phyloP scores from a whole-genome alignment of 176 grass and related monocot species.

The Rhynchospora tenuis region DNA sequence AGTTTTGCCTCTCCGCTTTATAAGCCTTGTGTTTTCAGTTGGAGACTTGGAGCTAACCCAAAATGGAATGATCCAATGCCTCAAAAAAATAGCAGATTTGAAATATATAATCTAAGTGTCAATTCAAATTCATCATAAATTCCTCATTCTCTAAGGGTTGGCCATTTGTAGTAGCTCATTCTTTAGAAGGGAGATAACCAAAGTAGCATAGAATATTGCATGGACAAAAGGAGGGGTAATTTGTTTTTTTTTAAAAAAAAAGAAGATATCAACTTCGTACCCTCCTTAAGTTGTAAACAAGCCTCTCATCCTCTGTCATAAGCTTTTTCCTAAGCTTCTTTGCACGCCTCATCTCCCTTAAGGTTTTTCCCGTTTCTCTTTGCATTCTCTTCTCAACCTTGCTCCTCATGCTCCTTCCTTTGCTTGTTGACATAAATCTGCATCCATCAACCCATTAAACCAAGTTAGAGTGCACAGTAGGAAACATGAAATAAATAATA shows the following conservation, averaged over 20 bases:
- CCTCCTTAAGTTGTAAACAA: constrained; percentile 79
- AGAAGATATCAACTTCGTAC: constrained; percentile 11
- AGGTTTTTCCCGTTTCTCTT: constrained; percentile 81
- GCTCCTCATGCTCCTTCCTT: constrained; percentile 80
- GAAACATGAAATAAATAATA: constrained; percentile 3
- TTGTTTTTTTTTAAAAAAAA: not conserved
- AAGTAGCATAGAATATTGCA: not conserved
- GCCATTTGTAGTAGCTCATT: not conserved
- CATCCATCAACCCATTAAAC: constrained; percentile 2
- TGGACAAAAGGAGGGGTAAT: not conserved
- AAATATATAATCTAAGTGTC: not conserved
- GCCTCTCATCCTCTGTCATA: constrained; percentile 94
- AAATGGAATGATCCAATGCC: not conserved
- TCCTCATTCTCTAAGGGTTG: not conserved
- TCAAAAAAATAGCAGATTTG: not conserved
- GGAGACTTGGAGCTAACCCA: not conserved
- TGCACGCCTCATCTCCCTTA: constrained; percentile 74
- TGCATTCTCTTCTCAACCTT: constrained; percentile 95
- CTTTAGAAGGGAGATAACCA: not conserved
- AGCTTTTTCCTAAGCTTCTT: constrained; percentile 92
- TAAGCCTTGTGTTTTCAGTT: not conserved
- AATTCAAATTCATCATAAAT: not conserved
- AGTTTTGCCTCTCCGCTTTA: not conserved
- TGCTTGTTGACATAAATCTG: constrained; percentile 76
- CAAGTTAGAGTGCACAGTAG: not conserved